Conservation (phyloP, 2,329 filamentous ascomycete species). For the Botrytis elliptica region DNA sequence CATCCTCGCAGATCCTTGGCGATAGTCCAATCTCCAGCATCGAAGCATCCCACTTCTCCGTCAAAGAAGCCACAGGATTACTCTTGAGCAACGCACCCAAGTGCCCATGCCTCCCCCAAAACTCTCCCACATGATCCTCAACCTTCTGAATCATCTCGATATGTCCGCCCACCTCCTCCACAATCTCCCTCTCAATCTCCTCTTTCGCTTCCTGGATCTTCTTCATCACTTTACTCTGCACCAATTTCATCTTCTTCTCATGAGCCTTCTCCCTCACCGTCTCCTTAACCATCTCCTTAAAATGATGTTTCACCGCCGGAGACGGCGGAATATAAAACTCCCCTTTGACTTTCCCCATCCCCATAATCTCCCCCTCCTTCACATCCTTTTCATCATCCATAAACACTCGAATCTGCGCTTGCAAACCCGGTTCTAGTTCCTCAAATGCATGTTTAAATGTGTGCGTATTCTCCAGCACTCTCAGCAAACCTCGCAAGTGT, state of each 20-base stretch:
- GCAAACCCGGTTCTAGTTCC: slow-evolving; percentile 36
- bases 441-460: slow-evolving; percentile 36
- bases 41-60: neutral
- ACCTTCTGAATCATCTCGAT: slow-evolving; percentile 22
- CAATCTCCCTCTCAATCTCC: neutral
- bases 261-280: neutral
- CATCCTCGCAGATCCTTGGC: slow-evolving; percentile 40
- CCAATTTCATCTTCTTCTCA: neutral
- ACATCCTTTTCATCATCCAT: slow-evolving; percentile 32
- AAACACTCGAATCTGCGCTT: slow-evolving; percentile 38
- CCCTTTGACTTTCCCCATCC: slow-evolving; percentile 24
- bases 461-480: slow-evolving; percentile 37
- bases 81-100: neutral
- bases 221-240: slow-evolving; percentile 18
- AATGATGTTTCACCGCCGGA: slow-evolving; percentile 39
- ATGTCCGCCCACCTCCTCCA: slow-evolving; percentile 3
- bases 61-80: neutral
- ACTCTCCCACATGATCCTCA: slow-evolving; percentile 18
- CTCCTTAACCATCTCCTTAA: slow-evolving; percentile 30
- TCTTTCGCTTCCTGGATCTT: slow-evolving; percentile 19
- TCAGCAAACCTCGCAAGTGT: slow-evolving; percentile 39
- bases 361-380: slow-evolving; percentile 30
- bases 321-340: slow-evolving; percentile 38
- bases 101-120: slow-evolving; percentile 12
- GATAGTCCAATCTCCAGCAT: neutral